Evolutionary conservation across 108 stramenopile genomes (phyloP), one percentile per base, ranked within the genome.

Genomic region (Fragilaria radians): DNA sequence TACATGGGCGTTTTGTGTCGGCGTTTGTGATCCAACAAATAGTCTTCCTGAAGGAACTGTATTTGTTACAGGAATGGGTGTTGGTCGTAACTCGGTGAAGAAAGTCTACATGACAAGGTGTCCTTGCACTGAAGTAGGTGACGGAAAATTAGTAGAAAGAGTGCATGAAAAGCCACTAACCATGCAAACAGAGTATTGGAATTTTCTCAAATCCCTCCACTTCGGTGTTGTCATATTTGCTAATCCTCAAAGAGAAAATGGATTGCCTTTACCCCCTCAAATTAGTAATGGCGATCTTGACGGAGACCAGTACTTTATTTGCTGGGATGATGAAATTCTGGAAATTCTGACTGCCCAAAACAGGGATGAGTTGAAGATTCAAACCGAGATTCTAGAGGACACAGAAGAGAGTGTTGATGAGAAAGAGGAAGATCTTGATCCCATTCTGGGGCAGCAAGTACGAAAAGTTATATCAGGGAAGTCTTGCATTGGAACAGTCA

Each of bases 281-380:
- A 76, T 76, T 2, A 65, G 65, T 27, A 42, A 59, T 23, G 70
- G 75, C 28, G 75, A 76, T 49, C 48, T 71, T 1, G 75, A 76
- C 55, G 75, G 75, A 3, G 75, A 76, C 30, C 51, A 28, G 1
- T 76, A 71, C 46, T 63, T 71, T 32, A 48, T 52, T 9, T 50
- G 56, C 3, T 76, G 70, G 70, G 62, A 76, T 46, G n/a, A 54
- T 26, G 23, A 48, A 18, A 63, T 76, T 21, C 29, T 75, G 22
- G 28, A 30, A 33, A 14, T 5, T 5, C 54, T 65, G n/a, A n/a
- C n/a, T n/a, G n/a, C n/a, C 31, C 26, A 58, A 17, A 36, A 32
- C 19, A 36, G n/a, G 18, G 9, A 14, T 17, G n/a, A 52, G 18
- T 17, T 24, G 4, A 32, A 64, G 22, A 42, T 55, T 29, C 23